Conservation (phyloP, 176 grass and related monocot species). For the Aegilops umbellulata region DNA sequence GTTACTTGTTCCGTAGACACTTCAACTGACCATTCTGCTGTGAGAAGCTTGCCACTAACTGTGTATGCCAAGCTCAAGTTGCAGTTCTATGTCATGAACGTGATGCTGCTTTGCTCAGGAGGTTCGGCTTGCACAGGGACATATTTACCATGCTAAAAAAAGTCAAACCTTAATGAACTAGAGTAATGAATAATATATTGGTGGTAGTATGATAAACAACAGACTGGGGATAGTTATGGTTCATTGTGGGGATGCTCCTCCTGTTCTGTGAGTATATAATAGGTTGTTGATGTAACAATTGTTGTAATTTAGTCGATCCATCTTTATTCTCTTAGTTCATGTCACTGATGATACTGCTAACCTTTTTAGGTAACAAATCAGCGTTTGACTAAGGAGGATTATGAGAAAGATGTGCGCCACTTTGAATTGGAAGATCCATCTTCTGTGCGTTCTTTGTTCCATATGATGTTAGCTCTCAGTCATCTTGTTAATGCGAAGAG, state of each 20-base stretch:
- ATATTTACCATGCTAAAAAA: not conserved
- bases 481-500: not conserved
- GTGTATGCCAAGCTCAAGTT: not conserved
- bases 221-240: not conserved
- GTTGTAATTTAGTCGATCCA: not conserved
- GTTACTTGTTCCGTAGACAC: not conserved
- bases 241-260: not conserved
- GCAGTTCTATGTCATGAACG: not conserved
- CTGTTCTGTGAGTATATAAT: conserved; percentile 6
- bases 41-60: not conserved
- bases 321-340: conserved; percentile 15
- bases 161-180: not conserved
- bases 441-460: conserved; percentile 50
- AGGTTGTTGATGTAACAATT: not conserved
- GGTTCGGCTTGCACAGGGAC: not conserved
- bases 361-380: conserved; percentile 46
- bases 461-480: not conserved
- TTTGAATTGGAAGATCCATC: conserved; percentile 76
- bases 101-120: not conserved
- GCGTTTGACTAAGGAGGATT: conserved; percentile 48
- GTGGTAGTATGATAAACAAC: not conserved
- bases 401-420: conserved; percentile 77
- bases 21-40: not conserved
- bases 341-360: conserved; percentile 7
- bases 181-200: not conserved